Conservation (phyloP, 2,329 filamentous ascomycete genomes). For the Alternaria longipes region DNA sequence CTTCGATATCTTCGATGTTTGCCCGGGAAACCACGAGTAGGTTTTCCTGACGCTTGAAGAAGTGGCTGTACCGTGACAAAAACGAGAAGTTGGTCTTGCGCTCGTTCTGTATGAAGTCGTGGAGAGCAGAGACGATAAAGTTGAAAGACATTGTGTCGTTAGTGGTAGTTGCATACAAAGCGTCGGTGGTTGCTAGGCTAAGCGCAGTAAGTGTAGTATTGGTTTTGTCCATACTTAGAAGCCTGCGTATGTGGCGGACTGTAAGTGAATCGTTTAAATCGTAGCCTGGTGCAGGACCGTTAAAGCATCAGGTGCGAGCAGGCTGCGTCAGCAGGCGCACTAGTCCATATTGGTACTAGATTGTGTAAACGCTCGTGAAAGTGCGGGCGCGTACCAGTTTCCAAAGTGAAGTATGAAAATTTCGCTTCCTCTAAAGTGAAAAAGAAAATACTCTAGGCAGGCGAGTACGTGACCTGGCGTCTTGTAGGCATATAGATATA, state of each 20-base stretch:
- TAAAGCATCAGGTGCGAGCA: neutral
- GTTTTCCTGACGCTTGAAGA: constrained; percentile 12
- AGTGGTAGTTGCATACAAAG: neutral
- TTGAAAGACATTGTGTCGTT: constrained; percentile 2
- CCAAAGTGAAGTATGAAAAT: too few relatives aligned
- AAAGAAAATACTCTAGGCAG: neutral
- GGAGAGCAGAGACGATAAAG: constrained; percentile 11
- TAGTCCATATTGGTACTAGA: neutral
- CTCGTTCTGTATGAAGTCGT: constrained; percentile 23
- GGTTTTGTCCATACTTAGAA: neutral
- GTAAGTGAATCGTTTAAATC: neutral
- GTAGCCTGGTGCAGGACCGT: neutral
- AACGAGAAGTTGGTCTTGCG: constrained; percentile 25
- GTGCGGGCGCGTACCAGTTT: neutral
- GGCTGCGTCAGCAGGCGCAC: constrained; percentile 1
- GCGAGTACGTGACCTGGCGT: neutral
- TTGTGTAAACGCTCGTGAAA: neutral
- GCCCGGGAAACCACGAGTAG: constrained; percentile 18
- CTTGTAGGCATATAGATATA: neutral
- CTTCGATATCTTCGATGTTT: neutral
- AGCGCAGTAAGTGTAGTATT: neutral
- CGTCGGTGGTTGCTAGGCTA: neutral
- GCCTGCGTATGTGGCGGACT: neutral
- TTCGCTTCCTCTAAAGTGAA: neutral
- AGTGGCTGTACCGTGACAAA: constrained; percentile 20